Percentiles rank a stretch among this genome's conserved stretches.
Conservation (phyloP, 306 rosid species). For the Quercus suber region DNA sequence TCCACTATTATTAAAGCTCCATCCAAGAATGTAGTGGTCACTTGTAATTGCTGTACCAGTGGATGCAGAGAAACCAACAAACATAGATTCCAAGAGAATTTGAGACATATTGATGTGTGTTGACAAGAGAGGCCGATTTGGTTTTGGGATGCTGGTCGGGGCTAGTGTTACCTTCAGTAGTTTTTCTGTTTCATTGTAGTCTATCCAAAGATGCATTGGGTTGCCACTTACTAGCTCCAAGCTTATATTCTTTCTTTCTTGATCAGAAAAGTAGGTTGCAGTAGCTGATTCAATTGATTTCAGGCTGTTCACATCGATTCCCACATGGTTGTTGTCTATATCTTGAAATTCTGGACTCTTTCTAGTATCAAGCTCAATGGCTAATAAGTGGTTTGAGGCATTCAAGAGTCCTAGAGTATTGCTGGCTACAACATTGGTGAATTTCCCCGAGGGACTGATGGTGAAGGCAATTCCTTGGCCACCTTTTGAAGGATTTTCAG, state of each 20-base stretch:
- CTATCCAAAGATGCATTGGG: background rate
- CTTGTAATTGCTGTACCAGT: constrained; percentile 12
- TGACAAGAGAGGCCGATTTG: constrained; percentile 21
- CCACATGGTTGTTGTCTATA: constrained; percentile 17
- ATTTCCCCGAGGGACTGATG: constrained; percentile 18
- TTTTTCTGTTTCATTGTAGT: too few species aligned
- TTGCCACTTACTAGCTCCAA: constrained; percentile 18
- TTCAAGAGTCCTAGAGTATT: background rate
- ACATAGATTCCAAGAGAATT: background rate
- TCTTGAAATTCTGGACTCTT: background rate
- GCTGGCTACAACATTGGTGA: background rate
- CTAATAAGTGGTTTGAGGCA: constrained; percentile 13
- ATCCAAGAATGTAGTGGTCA: constrained; percentile 25
- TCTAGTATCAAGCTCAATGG: constrained; percentile 22
- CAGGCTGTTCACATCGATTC: constrained; percentile 27
- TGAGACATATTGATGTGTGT: fast-evolving
- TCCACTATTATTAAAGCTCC: constrained; percentile 33
- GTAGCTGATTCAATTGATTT: background rate
- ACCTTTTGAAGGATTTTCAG: background rate
- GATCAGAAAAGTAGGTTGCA: background rate
- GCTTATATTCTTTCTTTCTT: background rate
- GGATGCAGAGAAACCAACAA: constrained; percentile 36
- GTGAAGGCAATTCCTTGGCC: constrained; percentile 30
- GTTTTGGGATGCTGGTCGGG: constrained; percentile 8
- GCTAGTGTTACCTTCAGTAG: constrained; percentile 10